A percentile compares a stretch with the other conserved stretches of the same genome.
Conservation (phyloP, 352 stramenopile genomes). For the Aphanomyces astaci region DNA sequence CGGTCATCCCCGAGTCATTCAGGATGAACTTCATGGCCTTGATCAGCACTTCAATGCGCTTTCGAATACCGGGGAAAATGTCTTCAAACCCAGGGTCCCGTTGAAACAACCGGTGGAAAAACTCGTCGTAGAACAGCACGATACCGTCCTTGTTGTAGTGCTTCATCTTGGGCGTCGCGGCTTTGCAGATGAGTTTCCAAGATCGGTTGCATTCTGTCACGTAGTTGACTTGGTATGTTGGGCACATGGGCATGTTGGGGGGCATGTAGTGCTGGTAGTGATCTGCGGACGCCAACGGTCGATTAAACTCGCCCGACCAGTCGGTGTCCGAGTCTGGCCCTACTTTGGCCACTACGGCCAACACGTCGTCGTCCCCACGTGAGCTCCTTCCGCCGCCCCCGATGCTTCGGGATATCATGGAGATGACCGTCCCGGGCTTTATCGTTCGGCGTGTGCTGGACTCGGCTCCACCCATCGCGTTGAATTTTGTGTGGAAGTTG, state of each 20-base stretch:
- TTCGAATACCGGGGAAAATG: constrained; percentile 18
- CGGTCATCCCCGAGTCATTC: not conserved
- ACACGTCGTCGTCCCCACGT: not conserved
- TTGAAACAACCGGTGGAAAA: constrained; percentile 19
- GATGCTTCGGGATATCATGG: not conserved
- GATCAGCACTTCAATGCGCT: constrained; percentile 18
- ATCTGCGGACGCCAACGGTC: not conserved
- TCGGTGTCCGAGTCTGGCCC: not conserved
- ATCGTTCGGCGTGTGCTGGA: not conserved
- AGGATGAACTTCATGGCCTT: constrained; percentile 21
- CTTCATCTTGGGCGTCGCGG: constrained; percentile 7
- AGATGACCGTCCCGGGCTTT: not conserved
- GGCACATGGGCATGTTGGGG: constrained; percentile 14
- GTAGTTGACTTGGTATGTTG: constrained; percentile 18
- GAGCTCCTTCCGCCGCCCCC: not conserved
- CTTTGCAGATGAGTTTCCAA: constrained; percentile 19
- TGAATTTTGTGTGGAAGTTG: not conserved
- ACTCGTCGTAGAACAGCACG: constrained; percentile 17
- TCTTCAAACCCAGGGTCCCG: constrained; percentile 13
- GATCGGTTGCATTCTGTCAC: constrained; percentile 9
- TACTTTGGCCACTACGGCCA: not conserved
- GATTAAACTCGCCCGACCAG: constrained; percentile 4
- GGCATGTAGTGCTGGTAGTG: constrained; percentile 20
- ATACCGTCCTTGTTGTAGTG: constrained; percentile 17
- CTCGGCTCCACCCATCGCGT: not conserved